These are phyloP conservation scores for Talaromyces thailandensis DNA, from an alignment of 495 filamentous ascomycete genomes.

Conservation along the genomic window DNA sequence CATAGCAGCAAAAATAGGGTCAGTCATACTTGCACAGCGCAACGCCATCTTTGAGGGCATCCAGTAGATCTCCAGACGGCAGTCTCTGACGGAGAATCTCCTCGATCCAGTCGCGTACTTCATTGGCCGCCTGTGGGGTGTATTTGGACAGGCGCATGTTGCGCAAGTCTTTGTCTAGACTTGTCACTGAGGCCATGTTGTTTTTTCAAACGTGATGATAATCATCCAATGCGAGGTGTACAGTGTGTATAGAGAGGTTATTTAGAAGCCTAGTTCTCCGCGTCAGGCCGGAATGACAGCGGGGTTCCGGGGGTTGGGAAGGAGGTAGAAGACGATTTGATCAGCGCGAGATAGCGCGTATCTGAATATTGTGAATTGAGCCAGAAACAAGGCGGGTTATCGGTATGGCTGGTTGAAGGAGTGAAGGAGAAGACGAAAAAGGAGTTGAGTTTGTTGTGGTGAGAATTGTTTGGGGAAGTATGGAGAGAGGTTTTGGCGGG, in stretches of 20 bases:
- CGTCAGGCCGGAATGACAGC: neutral
- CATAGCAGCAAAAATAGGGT: neutral
- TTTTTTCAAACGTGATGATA: conserved; percentile 5
- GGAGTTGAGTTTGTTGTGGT: neutral
- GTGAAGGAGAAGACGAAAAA: neutral
- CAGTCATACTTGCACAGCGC: conserved; percentile 76
- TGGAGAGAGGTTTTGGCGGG: neutral
- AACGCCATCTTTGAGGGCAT: conserved; percentile 79
- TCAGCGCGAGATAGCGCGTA: neutral
- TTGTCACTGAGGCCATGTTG: conserved; percentile 86
- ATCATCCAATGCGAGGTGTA: neutral
- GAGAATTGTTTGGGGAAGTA: neutral
- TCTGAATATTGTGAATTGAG: neutral
- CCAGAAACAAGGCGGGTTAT: neutral
- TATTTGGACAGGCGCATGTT: conserved; percentile 88
- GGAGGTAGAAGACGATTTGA: neutral
- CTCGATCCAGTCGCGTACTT: conserved; percentile 83
- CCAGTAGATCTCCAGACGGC: conserved; percentile 66
- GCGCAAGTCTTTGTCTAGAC: conserved; percentile 91
- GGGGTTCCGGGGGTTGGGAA: neutral
- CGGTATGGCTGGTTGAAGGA: neutral
- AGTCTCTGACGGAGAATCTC: conserved; percentile 65
- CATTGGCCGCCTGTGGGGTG: conserved; percentile 83
- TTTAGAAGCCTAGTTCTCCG: neutral
- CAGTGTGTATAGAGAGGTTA: neutral